These are phyloP conservation scores for Cruciata laevipes DNA, from an alignment of 257 asterid species.

Conservation along the genomic window DNA sequence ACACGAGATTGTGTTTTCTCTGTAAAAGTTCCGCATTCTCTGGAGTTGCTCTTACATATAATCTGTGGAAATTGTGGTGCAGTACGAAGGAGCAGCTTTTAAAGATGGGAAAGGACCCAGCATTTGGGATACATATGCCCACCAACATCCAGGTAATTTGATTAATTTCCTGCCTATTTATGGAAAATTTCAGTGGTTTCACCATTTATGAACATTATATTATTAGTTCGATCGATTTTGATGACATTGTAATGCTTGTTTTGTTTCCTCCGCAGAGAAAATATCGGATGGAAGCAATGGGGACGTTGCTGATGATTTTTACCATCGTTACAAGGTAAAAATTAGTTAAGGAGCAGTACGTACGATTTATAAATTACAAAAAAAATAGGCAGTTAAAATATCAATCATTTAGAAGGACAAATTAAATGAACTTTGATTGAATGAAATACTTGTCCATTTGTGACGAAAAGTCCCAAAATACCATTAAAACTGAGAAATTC, in stretches of 20 bases:
- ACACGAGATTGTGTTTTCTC: background rate
- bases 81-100: slow-evolving; percentile 23
- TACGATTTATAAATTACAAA: too few relatives aligned
- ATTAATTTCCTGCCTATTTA: too few relatives aligned
- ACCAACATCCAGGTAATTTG: slow-evolving; percentile 7
- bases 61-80: background rate
- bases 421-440: background rate
- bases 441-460: background rate
- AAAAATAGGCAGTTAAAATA: too few relatives aligned
- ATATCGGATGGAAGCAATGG: slow-evolving; percentile 6
- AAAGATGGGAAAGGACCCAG: slow-evolving; percentile 29
- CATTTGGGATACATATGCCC: slow-evolving; percentile 32
- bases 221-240: too few relatives aligned
- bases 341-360: too few relatives aligned
- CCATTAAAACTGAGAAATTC: too few relatives aligned
- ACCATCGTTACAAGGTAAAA: slow-evolving; percentile 12
- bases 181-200: too few relatives aligned
- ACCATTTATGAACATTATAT: too few relatives aligned
- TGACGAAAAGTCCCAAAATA: background rate
- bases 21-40: background rate
- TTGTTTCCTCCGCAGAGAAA: background rate
- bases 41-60: background rate
- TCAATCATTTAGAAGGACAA: too few relatives aligned
- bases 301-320: slow-evolving; percentile 8
- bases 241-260: background rate